These are phyloP conservation scores for Neofusicoccum sp. DNA, from an alignment of 2,329 filamentous ascomycete species.

Conservation along the genomic window DNA sequence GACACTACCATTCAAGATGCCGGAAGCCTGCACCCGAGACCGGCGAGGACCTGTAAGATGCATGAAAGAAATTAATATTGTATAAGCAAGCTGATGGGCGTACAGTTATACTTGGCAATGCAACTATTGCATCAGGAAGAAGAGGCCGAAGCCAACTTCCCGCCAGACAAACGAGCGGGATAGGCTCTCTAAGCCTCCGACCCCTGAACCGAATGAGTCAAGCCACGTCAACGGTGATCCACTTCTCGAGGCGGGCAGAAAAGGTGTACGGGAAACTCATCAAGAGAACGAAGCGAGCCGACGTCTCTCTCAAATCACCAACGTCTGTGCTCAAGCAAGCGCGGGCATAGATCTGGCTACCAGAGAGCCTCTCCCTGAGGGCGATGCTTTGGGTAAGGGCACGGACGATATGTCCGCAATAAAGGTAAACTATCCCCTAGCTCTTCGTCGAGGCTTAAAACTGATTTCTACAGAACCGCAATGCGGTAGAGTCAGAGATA, in stretches of 20 bases:
- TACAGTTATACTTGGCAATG: not conserved
- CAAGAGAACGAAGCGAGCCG: not conserved
- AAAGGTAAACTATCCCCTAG: too few species aligned
- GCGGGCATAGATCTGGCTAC: too few species aligned
- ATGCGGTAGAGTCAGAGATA: not conserved
- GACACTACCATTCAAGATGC: not conserved
- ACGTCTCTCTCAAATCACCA: not conserved
- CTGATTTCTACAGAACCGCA: not conserved
- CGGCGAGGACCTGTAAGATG: not conserved
- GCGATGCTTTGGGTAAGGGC: too few species aligned
- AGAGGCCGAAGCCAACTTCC: not conserved
- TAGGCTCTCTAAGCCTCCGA: too few species aligned
- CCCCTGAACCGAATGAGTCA: not conserved
- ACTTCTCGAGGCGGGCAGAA: not conserved
- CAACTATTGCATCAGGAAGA: constrained; percentile 4
- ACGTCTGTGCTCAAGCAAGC: not conserved
- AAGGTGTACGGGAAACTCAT: not conserved
- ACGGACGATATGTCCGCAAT: too few species aligned
- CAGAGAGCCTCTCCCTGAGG: too few species aligned
- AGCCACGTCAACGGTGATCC: not conserved
- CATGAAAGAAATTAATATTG: too few species aligned
- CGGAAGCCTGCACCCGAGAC: not conserved
- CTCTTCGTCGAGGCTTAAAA: too few species aligned
- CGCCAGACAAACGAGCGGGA: not conserved
- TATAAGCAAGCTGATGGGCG: not conserved